Evolutionary conservation across 176 grass and related monocot genomes (phyloP).

Genomic region (Carex parvula): DNA sequence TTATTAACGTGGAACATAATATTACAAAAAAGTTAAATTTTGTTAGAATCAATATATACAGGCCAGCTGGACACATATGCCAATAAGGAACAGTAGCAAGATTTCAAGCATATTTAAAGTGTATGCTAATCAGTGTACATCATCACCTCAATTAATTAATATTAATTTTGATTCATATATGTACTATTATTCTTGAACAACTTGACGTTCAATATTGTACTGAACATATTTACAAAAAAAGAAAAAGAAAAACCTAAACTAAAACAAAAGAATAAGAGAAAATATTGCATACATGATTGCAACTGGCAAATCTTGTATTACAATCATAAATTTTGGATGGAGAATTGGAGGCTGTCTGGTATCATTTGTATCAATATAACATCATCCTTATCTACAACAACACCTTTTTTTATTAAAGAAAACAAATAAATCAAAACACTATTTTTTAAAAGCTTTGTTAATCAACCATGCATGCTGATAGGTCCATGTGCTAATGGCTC

Average conservation of each 20-base stretch:
- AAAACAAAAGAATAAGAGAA: neutral
- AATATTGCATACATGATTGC: constrained; percentile 1
- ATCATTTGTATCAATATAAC: neutral
- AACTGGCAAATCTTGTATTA: neutral
- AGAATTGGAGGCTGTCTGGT: neutral
- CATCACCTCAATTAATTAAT: neutral
- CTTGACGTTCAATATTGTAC: neutral
- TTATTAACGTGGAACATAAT: too few relatives aligned
- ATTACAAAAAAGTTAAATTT: too few relatives aligned
- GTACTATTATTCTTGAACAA: neutral
- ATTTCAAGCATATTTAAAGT: neutral
- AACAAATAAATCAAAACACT: neutral
- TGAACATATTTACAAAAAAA: neutral
- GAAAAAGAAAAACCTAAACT: neutral
- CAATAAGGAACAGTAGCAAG: neutral
- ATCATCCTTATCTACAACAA: neutral
- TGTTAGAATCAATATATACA: too few relatives aligned
- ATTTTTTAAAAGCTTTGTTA: neutral
- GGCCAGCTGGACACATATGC: neutral
- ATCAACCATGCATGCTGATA: neutral
- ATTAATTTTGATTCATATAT: neutral
- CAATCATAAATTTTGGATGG: neutral
- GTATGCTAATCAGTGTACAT: neutral
- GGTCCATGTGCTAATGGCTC: too few relatives aligned
- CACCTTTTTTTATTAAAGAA: neutral